These are phyloP conservation scores for Phialophora expanda DNA, from an alignment of 2,329 filamentous ascomycete genomes.

Conservation along the genomic window DNA sequence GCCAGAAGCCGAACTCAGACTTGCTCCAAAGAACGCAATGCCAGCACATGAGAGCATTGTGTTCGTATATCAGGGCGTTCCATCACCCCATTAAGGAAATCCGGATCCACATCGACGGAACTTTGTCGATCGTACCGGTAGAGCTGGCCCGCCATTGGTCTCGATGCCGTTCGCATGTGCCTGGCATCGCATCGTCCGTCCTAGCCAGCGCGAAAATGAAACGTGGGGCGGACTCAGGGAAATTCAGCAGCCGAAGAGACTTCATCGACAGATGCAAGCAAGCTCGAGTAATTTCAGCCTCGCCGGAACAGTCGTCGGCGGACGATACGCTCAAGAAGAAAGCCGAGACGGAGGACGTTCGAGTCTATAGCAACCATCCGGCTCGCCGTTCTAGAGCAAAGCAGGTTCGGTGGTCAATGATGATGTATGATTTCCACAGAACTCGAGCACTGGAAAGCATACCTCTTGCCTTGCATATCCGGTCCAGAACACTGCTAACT, in stretches of 20 bases:
- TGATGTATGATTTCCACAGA: too few relatives aligned
- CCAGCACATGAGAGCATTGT: too few relatives aligned
- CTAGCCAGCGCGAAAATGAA: constrained; percentile 16
- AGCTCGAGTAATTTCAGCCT: neutral
- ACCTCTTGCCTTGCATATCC: too few relatives aligned
- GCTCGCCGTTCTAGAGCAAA: too few relatives aligned
- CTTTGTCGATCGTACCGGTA: constrained; percentile 8
- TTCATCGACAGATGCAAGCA: constrained; percentile 20
- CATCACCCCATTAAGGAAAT: neutral
- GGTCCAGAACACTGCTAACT: too few relatives aligned
- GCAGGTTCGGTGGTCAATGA: too few relatives aligned
- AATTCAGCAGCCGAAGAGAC: constrained; percentile 15
- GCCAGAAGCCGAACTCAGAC: too few relatives aligned
- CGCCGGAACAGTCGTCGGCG: neutral
- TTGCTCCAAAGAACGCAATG: neutral
- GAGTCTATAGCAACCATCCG: too few relatives aligned
- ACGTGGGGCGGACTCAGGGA: neutral
- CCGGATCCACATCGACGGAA: neutral
- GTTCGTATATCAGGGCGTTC: too few relatives aligned
- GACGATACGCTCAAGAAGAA: neutral
- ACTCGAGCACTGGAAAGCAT: too few relatives aligned
- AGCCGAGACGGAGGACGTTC: neutral
- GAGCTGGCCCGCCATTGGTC: constrained; percentile 62
- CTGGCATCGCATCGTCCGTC: constrained; percentile 1
- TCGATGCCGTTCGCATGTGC: constrained; percentile 22